These are phyloP conservation scores for Plasmopara halstedii DNA, from an alignment of 352 stramenopile genomes.

Conservation along the genomic window DNA sequence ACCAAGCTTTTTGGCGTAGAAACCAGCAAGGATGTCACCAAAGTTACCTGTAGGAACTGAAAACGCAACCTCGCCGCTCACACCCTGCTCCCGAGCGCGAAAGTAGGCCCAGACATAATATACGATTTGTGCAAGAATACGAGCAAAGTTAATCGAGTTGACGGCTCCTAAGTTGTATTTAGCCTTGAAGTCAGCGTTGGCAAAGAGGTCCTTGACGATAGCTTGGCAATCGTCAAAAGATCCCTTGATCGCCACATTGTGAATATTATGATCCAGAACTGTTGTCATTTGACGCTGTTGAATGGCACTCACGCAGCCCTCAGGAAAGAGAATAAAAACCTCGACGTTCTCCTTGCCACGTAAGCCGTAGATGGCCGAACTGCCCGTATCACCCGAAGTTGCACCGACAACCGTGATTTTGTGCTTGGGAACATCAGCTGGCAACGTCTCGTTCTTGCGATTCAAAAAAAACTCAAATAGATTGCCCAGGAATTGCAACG, in stretches of 20 bases:
- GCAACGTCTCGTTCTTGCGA: conserved; percentile 75
- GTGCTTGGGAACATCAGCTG: conserved; percentile 38
- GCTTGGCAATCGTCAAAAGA: conserved; percentile 99
- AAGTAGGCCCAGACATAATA: conserved; percentile 99
- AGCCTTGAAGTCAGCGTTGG: conserved; percentile 90
- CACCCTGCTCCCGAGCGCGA: conserved; percentile 58
- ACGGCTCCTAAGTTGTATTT: conserved; percentile 93
- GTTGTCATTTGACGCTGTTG: conserved; percentile 99
- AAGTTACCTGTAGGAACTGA: conserved; percentile 99
- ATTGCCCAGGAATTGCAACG: conserved; percentile 98
- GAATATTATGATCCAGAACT: conserved; percentile 96
- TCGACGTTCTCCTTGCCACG: conserved; percentile 96
- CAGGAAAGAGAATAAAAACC: conserved; percentile 97
- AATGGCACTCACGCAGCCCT: conserved; percentile 94
- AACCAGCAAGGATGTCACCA: conserved; percentile 97
- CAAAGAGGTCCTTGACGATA: conserved; percentile 98
- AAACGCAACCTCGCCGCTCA: conserved; percentile 83
- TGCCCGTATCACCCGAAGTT: conserved; percentile 97
- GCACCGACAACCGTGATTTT: conserved; percentile 95
- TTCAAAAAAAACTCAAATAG: conserved; percentile 99
- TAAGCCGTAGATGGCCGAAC: conserved; percentile 96
- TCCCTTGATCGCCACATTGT: conserved; percentile 92
- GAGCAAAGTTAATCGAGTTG: conserved; percentile 99
- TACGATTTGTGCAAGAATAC: conserved; percentile 97
- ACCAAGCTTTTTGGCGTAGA: conserved; percentile 92